Base-by-base conservation (phyloP, 2,329 filamentous ascomycete genomes). In the Colletotrichum spaethianum region DNA sequence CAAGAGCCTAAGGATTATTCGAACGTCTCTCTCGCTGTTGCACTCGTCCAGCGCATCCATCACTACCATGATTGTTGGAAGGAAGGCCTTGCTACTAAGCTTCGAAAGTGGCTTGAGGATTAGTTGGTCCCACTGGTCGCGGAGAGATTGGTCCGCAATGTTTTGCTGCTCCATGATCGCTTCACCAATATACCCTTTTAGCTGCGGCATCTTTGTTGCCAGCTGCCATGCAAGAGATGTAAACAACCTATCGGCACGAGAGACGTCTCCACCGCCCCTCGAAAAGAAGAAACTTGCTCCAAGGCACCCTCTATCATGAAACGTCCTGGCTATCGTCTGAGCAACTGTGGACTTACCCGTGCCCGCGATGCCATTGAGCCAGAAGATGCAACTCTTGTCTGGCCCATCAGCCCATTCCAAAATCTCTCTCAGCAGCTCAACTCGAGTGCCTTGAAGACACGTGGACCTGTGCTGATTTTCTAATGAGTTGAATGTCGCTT, bases 241-340 rank as follows among this genome's bases (percentile, higher is more conserved):
- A 18, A 87, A 79, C 40, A 87, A 78, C 55, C 76, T 79, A 6
- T 73, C 73, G 2, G 80, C 78, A 52, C 78, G 78, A 1, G 80
- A 79, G 36, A 81, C 79, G 70, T 85, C 82, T 4, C 74, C 76
- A 59, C 83, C 82, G 1, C 81, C 83, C 70, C 77, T 80, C 61
- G 83, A 84, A 75, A 87, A 87, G 76, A 86, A 85, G 73, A 87
- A 86, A 70, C 79, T 83, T 2, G 80, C 80, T 20, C 77, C 79
- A 50, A 83, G 77, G 2, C 28, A 23, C 18, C 60, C 36, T 20
- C 33, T 48, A 0, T 57, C 23, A 2, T 50, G 48, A 28, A 71
- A 16, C n/a, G 52, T 40, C 20, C 61, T 59, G 23, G 80, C 79
- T 1, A 83, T 36, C 0, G 80, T 82, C 0, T 78, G 80, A 4